A percentile compares a stretch with the other conserved stretches of the same genome.
phyloP scores from a whole-genome alignment of 2,329 filamentous ascomycete species.

The Scedosporium apiospermum region DNA sequence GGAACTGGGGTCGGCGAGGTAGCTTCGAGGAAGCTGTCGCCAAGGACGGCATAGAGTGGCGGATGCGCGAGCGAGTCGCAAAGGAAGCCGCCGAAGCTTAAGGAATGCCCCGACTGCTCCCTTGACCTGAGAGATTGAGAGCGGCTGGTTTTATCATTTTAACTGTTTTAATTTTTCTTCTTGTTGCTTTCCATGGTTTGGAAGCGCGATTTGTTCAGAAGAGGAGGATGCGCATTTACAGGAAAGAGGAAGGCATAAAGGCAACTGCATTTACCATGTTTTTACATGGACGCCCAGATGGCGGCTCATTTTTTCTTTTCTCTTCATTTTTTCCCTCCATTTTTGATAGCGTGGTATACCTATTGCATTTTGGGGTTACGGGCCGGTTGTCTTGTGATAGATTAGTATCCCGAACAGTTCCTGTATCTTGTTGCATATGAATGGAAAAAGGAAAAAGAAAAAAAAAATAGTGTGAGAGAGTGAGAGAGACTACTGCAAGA shows the following conservation, averaged over 20 bases:
- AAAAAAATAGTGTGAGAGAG: too few species aligned
- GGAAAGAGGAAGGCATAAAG: background rate
- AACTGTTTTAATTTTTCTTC: too few species aligned
- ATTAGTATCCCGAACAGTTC: background rate
- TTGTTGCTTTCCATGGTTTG: too few species aligned
- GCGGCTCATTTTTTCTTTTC: background rate
- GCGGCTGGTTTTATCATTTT: too few species aligned
- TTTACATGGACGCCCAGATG: background rate
- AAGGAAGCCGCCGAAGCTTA: background rate
- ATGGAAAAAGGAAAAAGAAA: too few species aligned
- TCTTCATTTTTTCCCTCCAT: background rate
- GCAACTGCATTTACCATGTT: background rate
- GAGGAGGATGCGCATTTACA: background rate
- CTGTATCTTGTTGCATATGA: too few species aligned
- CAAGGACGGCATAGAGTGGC: constrained; percentile 6
- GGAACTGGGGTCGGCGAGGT: constrained; percentile 79
- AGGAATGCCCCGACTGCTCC: background rate
- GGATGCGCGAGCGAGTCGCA: constrained; percentile 2
- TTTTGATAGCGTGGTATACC: background rate
- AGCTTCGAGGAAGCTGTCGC: constrained; percentile 51
- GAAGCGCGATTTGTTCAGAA: too few species aligned
- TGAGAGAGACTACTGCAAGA: too few species aligned
- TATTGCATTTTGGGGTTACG: background rate
- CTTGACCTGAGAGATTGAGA: too few species aligned
- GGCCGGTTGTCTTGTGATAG: background rate